Evolutionary conservation across 2,329 filamentous ascomycete genomes (phyloP).

Genomic region (Diaporthe caulivora): DNA sequence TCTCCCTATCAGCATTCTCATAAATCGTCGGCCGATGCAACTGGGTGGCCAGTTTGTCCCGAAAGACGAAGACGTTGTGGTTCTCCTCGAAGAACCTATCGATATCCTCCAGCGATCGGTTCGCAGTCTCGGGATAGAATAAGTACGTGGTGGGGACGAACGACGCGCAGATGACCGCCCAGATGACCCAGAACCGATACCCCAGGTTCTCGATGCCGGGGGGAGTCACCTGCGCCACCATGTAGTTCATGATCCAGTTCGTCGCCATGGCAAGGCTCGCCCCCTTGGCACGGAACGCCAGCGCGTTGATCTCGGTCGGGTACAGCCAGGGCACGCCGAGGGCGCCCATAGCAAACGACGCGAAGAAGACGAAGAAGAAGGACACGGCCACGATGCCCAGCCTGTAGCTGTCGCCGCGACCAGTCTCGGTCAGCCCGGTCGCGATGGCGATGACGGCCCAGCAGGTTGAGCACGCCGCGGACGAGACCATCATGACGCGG

Average conservation of each 20-base stretch:
- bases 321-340: slow-evolving; percentile 45
- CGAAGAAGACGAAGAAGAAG: slow-evolving; percentile 49
- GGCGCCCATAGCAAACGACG: slow-evolving; percentile 46
- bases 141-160: slow-evolving; percentile 58
- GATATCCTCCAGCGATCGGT: slow-evolving; percentile 57
- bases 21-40: slow-evolving; percentile 31
- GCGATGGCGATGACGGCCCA: slow-evolving; percentile 44
- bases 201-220: slow-evolving; percentile 55
- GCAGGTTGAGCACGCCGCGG: slow-evolving; percentile 41
- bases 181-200: slow-evolving; percentile 65
- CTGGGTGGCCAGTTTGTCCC: slow-evolving; percentile 31
- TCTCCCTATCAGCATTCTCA: slow-evolving; percentile 32
- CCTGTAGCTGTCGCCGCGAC: slow-evolving; percentile 38
- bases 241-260: slow-evolving; percentile 51
- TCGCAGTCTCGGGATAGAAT: slow-evolving; percentile 59
- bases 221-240: slow-evolving; percentile 51
- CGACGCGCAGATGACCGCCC: slow-evolving; percentile 57
- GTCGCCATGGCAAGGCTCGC: slow-evolving; percentile 49
- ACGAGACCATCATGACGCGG: slow-evolving; percentile 43
- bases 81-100: slow-evolving; percentile 48
- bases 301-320: slow-evolving; percentile 51
- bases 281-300: slow-evolving; percentile 51
- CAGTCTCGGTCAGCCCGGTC: slow-evolving; percentile 40
- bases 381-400: slow-evolving; percentile 43
- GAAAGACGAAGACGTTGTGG: slow-evolving; percentile 26